Conservation (phyloP, 108 stramenopile genomes). For the Cyclotella cryptica region DNA sequence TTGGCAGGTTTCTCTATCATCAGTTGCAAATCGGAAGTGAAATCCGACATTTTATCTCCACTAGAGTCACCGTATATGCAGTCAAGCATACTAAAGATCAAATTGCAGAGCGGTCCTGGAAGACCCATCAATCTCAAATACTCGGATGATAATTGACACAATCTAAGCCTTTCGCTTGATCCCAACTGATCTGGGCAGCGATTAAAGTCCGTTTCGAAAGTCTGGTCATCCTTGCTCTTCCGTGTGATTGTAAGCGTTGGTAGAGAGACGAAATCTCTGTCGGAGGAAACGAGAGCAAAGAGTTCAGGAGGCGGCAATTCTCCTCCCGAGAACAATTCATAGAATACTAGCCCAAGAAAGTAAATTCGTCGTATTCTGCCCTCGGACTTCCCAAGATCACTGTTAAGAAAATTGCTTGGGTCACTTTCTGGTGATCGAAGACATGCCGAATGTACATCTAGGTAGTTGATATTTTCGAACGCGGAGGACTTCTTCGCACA, state of each 20-base stretch:
- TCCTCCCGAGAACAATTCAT: constrained; percentile 31
- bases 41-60: constrained; percentile 23
- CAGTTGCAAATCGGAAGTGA: constrained; percentile 30
- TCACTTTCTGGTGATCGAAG: not conserved
- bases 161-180: not conserved
- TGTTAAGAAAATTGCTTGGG: not conserved
- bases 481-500: too few relatives aligned
- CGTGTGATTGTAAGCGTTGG: not conserved
- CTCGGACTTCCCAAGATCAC: not conserved
- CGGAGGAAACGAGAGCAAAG: not conserved
- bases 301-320: not conserved
- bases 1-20: constrained; percentile 34
- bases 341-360: constrained; percentile 30
- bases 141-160: constrained; percentile 8
- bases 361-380: constrained; percentile 21
- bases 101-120: constrained; percentile 21
- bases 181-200: not conserved
- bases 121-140: constrained; percentile 11
- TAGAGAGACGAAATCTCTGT: not conserved
- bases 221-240: not conserved
- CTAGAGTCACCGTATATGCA: constrained; percentile 18
- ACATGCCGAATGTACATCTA: not conserved
- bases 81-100: constrained; percentile 30
- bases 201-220: not conserved
- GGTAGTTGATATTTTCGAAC: not conserved